Conservation (phyloP, 768 basidiomycete genomes). For the Sutorius australiensis region DNA sequence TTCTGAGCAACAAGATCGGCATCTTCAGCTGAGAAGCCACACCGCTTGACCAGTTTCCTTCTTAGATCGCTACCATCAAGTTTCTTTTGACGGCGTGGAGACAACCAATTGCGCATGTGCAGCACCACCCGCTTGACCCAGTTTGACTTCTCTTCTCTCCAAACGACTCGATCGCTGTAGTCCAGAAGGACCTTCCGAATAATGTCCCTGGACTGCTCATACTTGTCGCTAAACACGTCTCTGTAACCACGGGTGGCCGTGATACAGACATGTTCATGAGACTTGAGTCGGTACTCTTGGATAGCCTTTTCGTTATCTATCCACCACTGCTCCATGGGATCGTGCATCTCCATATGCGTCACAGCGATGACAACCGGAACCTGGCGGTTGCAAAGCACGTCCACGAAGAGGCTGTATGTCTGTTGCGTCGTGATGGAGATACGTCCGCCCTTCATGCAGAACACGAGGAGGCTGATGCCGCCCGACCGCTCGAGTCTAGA, state of each 20-base stretch:
- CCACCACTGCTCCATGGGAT: slow-evolving; percentile 41
- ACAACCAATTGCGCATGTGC: slow-evolving; percentile 26
- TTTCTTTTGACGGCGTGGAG: slow-evolving; percentile 11
- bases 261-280: slow-evolving; percentile 38
- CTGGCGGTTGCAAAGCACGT: slow-evolving; percentile 36
- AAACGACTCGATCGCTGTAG: slow-evolving; percentile 11
- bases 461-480: slow-evolving; percentile 28
- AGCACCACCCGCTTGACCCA: slow-evolving; percentile 25
- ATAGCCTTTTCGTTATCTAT: slow-evolving; percentile 32
- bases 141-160: slow-evolving; percentile 24
- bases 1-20: slow-evolving; percentile 16
- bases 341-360: slow-evolving; percentile 33
- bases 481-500: slow-evolving; percentile 24
- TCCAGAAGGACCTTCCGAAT: slow-evolving; percentile 20
- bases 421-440: slow-evolving; percentile 24
- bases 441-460: slow-evolving; percentile 29
- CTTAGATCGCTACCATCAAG: slow-evolving; percentile 13
- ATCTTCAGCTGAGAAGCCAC: slow-evolving; percentile 21
- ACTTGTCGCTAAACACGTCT: slow-evolving; percentile 27
- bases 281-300: slow-evolving; percentile 31
- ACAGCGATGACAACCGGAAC: slow-evolving; percentile 33
- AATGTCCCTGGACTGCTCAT: slow-evolving; percentile 29
- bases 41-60: slow-evolving; percentile 21
- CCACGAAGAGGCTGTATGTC: slow-evolving; percentile 34
- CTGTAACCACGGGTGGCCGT: slow-evolving; percentile 31